A percentile compares a stretch with the other conserved stretches of the same genome.
Evolutionary conservation across 2,329 filamentous ascomycete species (phyloP).

Genomic region (Aspergillus jensenii): DNA sequence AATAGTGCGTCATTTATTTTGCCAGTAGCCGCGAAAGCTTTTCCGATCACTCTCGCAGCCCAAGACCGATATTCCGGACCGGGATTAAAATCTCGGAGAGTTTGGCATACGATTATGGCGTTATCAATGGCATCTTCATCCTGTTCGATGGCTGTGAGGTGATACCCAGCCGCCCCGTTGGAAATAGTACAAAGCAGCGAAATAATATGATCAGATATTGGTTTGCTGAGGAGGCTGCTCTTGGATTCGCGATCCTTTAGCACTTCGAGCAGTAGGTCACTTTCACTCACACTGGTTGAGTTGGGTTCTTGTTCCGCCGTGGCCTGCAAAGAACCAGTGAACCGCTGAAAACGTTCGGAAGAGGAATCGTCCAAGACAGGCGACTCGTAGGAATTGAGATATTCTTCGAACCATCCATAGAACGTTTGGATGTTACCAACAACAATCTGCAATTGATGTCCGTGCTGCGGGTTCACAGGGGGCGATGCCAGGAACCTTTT

Average conservation of each 20-base stretch:
- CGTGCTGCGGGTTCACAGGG: conserved; percentile 78
- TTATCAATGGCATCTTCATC: conserved; percentile 65
- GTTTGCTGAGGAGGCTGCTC: conserved; percentile 69
- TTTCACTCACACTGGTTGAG: conserved; percentile 70
- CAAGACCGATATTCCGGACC: conserved; percentile 74
- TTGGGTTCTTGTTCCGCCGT: conserved; percentile 70
- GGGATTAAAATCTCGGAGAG: conserved; percentile 63
- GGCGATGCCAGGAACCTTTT: conserved; percentile 71
- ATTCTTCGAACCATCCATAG: conserved; percentile 73
- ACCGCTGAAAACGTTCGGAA: conserved; percentile 61
- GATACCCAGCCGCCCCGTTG: conserved; percentile 55
- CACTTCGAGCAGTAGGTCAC: conserved; percentile 74
- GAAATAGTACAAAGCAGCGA: conserved; percentile 71
- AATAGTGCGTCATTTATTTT: conserved; percentile 52
- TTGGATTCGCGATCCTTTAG: conserved; percentile 68
- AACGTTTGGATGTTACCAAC: conserved; percentile 74
- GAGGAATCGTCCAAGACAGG: conserved; percentile 49
- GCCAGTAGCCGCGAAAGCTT: conserved; percentile 77
- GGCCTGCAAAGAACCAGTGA: conserved; percentile 67
- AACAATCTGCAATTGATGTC: conserved; percentile 76
- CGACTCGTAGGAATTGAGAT: conserved; percentile 64
- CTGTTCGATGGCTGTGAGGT: conserved; percentile 66
- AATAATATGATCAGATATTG: conserved; percentile 50
- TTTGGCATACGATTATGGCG: conserved; percentile 72
- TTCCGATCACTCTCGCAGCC: conserved; percentile 81